Percentiles rank a stretch among this genome's conserved stretches.
These are phyloP conservation scores for Fusarium ramigenum DNA, from an alignment of 2,329 filamentous ascomycete species.

Conservation along the genomic window DNA sequence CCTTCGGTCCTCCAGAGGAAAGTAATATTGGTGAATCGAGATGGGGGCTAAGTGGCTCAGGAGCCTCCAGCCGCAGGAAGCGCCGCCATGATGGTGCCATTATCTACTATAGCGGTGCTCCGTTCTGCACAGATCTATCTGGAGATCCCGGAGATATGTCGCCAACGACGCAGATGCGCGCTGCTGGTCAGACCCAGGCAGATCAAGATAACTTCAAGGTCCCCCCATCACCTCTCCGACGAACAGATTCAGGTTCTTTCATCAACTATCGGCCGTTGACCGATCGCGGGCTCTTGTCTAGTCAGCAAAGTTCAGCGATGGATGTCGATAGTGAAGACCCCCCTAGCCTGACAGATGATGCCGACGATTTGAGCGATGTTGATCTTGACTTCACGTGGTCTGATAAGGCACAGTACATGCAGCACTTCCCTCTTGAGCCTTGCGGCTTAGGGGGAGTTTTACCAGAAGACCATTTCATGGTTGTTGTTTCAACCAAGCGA, in stretches of 20 bases:
- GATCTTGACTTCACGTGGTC: constrained; percentile 61
- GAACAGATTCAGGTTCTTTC: constrained; percentile 62
- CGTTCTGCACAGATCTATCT: constrained; percentile 83
- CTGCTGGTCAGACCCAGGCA: constrained; percentile 52
- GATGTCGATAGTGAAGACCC: constrained; percentile 44
- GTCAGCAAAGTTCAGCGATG: constrained; percentile 35
- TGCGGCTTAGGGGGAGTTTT: constrained; percentile 68
- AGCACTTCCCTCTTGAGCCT: constrained; percentile 58
- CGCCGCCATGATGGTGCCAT: constrained; percentile 75
- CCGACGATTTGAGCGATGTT: constrained; percentile 50
- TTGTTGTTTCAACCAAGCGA: constrained; percentile 63
- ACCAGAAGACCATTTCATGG: constrained; percentile 71
- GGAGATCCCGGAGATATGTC: constrained; percentile 66
- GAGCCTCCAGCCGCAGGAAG: constrained; percentile 59
- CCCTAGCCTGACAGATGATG: constrained; percentile 48
- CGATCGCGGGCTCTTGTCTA: constrained; percentile 43
- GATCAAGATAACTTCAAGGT: constrained; percentile 21
- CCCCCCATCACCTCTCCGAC: constrained; percentile 43
- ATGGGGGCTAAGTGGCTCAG: constrained; percentile 60
- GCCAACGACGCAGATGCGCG: constrained; percentile 59
- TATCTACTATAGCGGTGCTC: constrained; percentile 83
- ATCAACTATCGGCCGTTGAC: constrained; percentile 61
- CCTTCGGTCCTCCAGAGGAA: constrained; percentile 57
- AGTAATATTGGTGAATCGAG: constrained; percentile 60
- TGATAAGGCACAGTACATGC: constrained; percentile 51